A percentile compares a stretch with the other conserved stretches of the same genome.
Conservation (phyloP, 495 filamentous ascomycete species). For the Polyplosphaeria fusca region DNA sequence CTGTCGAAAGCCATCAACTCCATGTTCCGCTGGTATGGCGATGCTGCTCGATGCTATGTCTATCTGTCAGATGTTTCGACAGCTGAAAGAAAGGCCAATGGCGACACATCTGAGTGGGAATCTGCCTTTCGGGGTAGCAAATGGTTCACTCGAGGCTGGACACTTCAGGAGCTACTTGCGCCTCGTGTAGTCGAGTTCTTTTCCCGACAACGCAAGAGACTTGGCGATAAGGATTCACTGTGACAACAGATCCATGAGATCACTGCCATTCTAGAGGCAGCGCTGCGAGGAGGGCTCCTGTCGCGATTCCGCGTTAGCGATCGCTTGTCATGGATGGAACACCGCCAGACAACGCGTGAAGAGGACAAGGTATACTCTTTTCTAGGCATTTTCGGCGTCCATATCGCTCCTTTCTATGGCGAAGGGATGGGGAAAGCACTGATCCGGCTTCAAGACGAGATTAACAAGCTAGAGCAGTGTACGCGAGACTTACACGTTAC, state of each 20-base stretch:
- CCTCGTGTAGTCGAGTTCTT: no score
- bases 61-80: no score
- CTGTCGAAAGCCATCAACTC: no score
- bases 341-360: slow-evolving; percentile 30
- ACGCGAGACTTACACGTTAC: slow-evolving; percentile 7
- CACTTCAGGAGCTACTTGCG: no score
- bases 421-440: slow-evolving; percentile 12
- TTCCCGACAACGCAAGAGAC: slow-evolving; percentile 21
- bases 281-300: slow-evolving; percentile 26
- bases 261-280: slow-evolving; percentile 21
- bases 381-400: slow-evolving; percentile 17
- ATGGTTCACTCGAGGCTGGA: no score
- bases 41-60: no score
- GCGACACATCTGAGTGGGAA: slow-evolving; percentile 24
- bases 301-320: slow-evolving; percentile 27
- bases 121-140: no score
- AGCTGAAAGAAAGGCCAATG: slow-evolving; percentile 23
- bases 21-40: no score
- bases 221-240: slow-evolving; percentile 27
- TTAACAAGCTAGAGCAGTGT: slow-evolving; percentile 10
- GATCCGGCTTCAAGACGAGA: slow-evolving; percentile 7
- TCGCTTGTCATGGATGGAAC: no score
- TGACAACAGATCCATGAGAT: slow-evolving; percentile 21
- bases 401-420: slow-evolving; percentile 8
- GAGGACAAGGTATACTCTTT: no score